Base-by-base conservation (phyloP, 2,329 filamentous ascomycete species). In the Paramyrothecium roridum region DNA sequence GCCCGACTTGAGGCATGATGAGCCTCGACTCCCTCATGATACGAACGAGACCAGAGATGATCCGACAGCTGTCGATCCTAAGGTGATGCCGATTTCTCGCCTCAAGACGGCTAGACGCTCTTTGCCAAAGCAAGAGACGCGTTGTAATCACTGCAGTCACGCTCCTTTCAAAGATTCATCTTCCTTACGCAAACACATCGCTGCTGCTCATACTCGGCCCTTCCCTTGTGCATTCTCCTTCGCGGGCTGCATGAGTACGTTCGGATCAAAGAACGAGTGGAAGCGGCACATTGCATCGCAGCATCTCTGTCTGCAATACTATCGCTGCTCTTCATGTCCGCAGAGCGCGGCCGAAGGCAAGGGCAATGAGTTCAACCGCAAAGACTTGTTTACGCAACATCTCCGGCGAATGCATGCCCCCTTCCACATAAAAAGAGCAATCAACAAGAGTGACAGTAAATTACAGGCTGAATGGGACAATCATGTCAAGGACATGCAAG, bases 191-290 rank as follows among this genome's bases (percentile, higher is more conserved):
- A 88, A 88, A 63, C 86, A 89, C 63, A 81, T 88, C 50, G 85
- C 86, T 7, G 85, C 86, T 2, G 84, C 85, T 2, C 87, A 89
- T 59, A 89, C 86, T 0, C 80, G 86, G 20, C 86, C 87, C 0
- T 98, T 97, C 64, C 85, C 87, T 1, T 99, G 93, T 67, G 90
- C 90, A 3, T 93, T 97, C 67, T 86, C 87, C 1, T 87, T 87
- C 64, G 96, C 93, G 45, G 91, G 90, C 19, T 99, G 93, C 70
- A 76, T 74, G 1, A 92, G 91, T 62, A 90, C 86, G 0, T 97
- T 98, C 69, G 87, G 88, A 1, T 93, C 90, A 17, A 98, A 97
- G 74, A 97, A 98, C 67, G 93, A 98, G 71, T 99, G 93, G 93
- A 98, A 98, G 72, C 85, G 93, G 3, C 95, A 99, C 67, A 91